phyloP scores from a whole-genome alignment of 768 basidiomycete genomes.

The Suillus lakei region DNA sequence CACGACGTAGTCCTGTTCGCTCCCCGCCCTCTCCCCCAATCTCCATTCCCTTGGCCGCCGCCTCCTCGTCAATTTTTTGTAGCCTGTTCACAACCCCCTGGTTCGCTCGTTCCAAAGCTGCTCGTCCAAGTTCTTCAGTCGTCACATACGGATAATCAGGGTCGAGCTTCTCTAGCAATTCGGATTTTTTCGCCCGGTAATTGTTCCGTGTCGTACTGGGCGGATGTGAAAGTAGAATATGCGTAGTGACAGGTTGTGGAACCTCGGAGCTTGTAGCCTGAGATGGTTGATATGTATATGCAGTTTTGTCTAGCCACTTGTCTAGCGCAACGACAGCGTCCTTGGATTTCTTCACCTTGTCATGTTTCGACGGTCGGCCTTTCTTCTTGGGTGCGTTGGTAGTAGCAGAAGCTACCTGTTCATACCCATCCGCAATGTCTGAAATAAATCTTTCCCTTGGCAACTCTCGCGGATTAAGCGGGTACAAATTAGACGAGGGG shows the following conservation, averaged over 20 bases:
- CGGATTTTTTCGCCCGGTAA: slow-evolving; percentile 50
- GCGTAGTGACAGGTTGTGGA: slow-evolving; percentile 27
- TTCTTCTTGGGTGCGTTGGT: slow-evolving; percentile 49
- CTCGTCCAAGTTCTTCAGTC: slow-evolving; percentile 20
- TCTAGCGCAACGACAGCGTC: slow-evolving; percentile 53
- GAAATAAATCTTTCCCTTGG: slow-evolving; percentile 70
- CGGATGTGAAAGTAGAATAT: slow-evolving; percentile 37
- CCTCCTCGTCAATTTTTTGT: slow-evolving; percentile 52
- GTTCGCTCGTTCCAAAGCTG: slow-evolving; percentile 51
- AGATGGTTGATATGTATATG: slow-evolving; percentile 23
- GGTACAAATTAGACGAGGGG: slow-evolving; percentile 52
- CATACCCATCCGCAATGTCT: slow-evolving; percentile 28
- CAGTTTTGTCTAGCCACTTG: slow-evolving; percentile 49
- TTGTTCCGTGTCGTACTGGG: slow-evolving; percentile 38
- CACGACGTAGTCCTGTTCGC: slow-evolving; percentile 48
- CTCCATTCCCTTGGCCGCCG: slow-evolving; percentile 44
- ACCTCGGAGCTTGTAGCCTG: slow-evolving; percentile 1
- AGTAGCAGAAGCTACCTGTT: background rate
- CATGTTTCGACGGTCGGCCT: slow-evolving; percentile 67
- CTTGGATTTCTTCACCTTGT: slow-evolving; percentile 59
- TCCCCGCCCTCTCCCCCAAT: slow-evolving; percentile 48
- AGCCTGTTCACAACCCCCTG: slow-evolving; percentile 56
- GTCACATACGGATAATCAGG: slow-evolving; percentile 18
- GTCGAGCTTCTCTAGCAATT: slow-evolving; percentile 44
- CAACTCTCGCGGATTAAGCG: slow-evolving; percentile 65